Evolutionary conservation across 257 asterid genomes (phyloP).

Genomic region (Striga asiatica): DNA sequence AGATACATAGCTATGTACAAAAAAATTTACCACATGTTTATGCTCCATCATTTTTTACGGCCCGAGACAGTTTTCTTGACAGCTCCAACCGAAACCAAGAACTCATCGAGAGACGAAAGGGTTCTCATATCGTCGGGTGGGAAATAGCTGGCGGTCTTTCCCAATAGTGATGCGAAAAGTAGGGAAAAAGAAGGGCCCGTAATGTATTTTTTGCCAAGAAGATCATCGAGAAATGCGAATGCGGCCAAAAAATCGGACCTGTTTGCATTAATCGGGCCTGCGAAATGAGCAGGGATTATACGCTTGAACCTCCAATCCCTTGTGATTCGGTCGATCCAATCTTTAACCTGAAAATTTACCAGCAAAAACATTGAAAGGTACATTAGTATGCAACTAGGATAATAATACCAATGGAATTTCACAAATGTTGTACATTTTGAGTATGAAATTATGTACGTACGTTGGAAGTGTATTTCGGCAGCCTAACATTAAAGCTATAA

Average conservation of each 20-base stretch:
- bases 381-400: neutral
- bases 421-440: too few species aligned
- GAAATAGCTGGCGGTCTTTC: slow-evolving; percentile 85
- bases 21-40: slow-evolving; percentile 20
- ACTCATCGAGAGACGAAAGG: slow-evolving; percentile 82
- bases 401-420: neutral
- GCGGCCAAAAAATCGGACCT: slow-evolving; percentile 80
- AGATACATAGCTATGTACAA: slow-evolving; percentile 27
- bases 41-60: slow-evolving; percentile 35
- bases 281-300: slow-evolving; percentile 92
- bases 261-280: slow-evolving; percentile 76
- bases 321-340: slow-evolving; percentile 75
- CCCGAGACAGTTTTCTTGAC: slow-evolving; percentile 95
- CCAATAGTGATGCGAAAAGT: slow-evolving; percentile 65
- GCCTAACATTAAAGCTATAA: too few species aligned
- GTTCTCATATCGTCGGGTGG: slow-evolving; percentile 98
- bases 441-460: too few species aligned
- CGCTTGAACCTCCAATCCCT: slow-evolving; percentile 90
- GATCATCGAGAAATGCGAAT: slow-evolving; percentile 86
- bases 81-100: slow-evolving; percentile 81
- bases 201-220: slow-evolving; percentile 55
- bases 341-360: slow-evolving; percentile 66
- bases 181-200: slow-evolving; percentile 68
- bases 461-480: too few species aligned
- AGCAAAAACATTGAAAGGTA: slow-evolving; percentile 2